A percentile compares a stretch with the other conserved stretches of the same genome.
Conservation (phyloP, 164 flowering plant species). For the Piper longum region DNA sequence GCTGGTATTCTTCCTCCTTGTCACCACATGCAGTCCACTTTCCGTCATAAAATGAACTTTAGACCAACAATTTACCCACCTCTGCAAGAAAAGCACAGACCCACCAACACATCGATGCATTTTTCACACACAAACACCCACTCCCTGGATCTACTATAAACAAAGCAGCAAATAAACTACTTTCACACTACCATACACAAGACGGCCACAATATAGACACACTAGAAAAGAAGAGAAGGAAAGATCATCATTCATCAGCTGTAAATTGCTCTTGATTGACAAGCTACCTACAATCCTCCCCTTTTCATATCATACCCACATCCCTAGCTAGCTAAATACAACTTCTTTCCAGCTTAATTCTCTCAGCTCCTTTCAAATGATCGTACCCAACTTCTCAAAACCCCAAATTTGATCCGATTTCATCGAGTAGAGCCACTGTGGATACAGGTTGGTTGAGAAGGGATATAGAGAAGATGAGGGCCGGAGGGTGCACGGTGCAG, state of each 20-base stretch:
- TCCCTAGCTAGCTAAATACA: not conserved
- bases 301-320: not conserved
- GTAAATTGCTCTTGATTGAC: not conserved
- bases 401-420: conserved; percentile 1
- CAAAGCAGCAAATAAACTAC: conserved; percentile 5
- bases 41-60: conserved; percentile 67
- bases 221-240: not conserved
- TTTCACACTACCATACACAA: conserved; percentile 2
- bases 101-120: conserved; percentile 17
- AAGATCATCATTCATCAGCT: not conserved
- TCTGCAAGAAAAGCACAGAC: conserved; percentile 69
- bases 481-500: conserved; percentile 73
- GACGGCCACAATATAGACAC: conserved; percentile 1
- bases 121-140: conserved; percentile 5
- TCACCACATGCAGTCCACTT: conserved; percentile 95
- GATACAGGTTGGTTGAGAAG: not conserved
- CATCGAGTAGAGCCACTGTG: not conserved
- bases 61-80: conserved; percentile 56
- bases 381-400: conserved; percentile 2
- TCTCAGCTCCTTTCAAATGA: not conserved
- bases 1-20: conserved; percentile 45
- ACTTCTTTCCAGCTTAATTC: not conserved
- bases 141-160: conserved; percentile 8
- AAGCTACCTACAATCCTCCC: not conserved
- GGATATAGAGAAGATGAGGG: conserved; percentile 43